Base-by-base conservation (phyloP, 352 stramenopile species). In the Globisporangium nodosum region DNA sequence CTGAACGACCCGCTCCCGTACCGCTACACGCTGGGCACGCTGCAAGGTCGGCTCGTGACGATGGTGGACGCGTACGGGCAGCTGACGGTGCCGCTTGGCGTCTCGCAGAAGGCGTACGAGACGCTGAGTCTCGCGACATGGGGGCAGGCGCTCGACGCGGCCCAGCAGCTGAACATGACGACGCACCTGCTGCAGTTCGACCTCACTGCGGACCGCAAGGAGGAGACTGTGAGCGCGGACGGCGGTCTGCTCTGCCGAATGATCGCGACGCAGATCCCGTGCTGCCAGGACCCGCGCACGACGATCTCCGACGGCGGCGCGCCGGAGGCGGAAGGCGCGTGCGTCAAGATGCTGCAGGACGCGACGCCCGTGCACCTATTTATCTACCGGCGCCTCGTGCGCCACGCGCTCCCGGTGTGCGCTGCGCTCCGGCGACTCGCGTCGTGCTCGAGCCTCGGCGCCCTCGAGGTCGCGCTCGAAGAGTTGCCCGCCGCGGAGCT, bases 121-220 rank as follows among this genome's bases (percentile, higher is more conserved):
- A 37, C 77, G 2, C 24, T 78, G 46, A 69, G 58, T 39, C 58
- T 82, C n/a, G 64, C 70, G 35, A 61, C 63, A 7, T 71, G 69
- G 60, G 56, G 59, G 15, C 54, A 64, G 5, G 56, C 66, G 33
- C 52, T 74, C 11, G 68, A 77, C 46, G 15, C 69, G 3, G 68
- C 70, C 4, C 48, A 70, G 27, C 70, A 54, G 35, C 69, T 74
- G 52, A 71, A 65, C n/a, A 54, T 82, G 53, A 69, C 61, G 16
- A 20, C 47, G 21, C 70, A 79, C 48, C 43, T 82, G 56, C 76
- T 82, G 51, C 58, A 64, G n/a, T 78, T 76, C n/a, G 73, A 82
- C 57, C 55, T 77, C 12, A 73, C 63, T 7, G 33, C 51, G 33
- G 65, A 69, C 51, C 49, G 49, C 3, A 61, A 51, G 0, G 73